phyloP scores from a whole-genome alignment of 2,329 filamentous ascomycete genomes.

The Xylariaceae sp. region DNA sequence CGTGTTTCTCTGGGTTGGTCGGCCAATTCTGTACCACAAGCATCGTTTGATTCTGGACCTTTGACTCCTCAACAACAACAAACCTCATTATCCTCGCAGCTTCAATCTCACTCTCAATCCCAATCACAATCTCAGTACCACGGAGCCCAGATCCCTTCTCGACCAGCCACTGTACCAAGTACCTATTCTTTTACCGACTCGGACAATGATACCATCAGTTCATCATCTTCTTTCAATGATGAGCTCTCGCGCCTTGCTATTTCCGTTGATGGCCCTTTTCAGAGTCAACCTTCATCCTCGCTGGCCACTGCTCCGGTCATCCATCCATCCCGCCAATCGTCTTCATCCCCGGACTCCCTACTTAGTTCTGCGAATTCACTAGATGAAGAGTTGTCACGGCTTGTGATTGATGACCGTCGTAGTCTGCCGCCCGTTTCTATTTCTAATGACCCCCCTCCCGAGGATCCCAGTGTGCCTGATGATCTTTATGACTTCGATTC shows the following conservation, averaged over 20 bases:
- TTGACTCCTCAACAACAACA: no score
- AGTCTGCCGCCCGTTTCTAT: not conserved
- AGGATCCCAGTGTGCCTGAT: no score
- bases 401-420: conserved; percentile 5
- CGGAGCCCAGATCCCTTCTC: conserved; percentile 6
- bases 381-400: conserved; percentile 8
- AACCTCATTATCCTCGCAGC: no score
- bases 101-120: conserved; percentile 8
- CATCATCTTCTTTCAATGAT: conserved; percentile 10
- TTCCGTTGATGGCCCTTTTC: conserved; percentile 6
- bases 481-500: no score
- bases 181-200: conserved; percentile 15
- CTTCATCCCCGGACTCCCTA: conserved; percentile 9
- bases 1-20: conserved; percentile 41
- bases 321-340: not conserved
- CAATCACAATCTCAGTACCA: conserved; percentile 6
- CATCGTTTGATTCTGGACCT: conserved; percentile 12
- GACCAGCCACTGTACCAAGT: conserved; percentile 13
- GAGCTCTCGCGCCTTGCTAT: conserved; percentile 7
- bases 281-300: conserved; percentile 12
- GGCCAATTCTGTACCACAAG: conserved; percentile 20
- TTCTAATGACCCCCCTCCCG: no score
- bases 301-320: conserved; percentile 12
- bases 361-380: conserved; percentile 12
- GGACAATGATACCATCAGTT: conserved; percentile 11